Conservation (phyloP, 2,329 filamentous ascomycete genomes). For the Talaromyces sp. region DNA sequence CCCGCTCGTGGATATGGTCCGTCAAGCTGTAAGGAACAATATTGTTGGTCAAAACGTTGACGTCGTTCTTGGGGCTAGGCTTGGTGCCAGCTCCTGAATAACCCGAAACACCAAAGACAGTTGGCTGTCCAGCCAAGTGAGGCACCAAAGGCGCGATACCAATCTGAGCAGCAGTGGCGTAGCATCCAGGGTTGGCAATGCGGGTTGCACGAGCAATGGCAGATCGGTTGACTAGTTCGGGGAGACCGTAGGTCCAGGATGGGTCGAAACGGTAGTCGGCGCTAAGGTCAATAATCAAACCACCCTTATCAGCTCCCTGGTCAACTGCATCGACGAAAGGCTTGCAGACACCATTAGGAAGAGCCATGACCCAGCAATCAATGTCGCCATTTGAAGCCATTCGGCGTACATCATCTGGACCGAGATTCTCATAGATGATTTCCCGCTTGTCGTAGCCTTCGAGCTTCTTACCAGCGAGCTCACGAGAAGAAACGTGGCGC, state of each 20-base stretch:
- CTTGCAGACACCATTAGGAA: constrained; percentile 92
- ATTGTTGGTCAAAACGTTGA: constrained; percentile 77
- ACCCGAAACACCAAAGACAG: constrained; percentile 84
- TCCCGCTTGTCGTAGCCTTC: constrained; percentile 88
- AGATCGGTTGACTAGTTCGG: constrained; percentile 74
- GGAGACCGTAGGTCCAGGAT: constrained; percentile 84
- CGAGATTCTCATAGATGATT: constrained; percentile 87
- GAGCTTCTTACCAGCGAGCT: constrained; percentile 81
- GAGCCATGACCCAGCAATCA: constrained; percentile 96
- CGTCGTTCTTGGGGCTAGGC: constrained; percentile 89
- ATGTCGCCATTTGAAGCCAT: constrained; percentile 82
- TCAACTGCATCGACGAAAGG: constrained; percentile 89
- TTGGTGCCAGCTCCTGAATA: constrained; percentile 96
- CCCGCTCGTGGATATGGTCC: constrained; percentile 90
- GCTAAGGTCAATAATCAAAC: constrained; percentile 88
- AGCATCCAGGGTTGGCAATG: constrained; percentile 93
- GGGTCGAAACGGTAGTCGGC: constrained; percentile 91
- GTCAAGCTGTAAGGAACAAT: constrained; percentile 87
- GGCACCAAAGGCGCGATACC: constrained; percentile 79
- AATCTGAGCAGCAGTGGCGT: constrained; percentile 88
- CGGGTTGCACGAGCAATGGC: constrained; percentile 74
- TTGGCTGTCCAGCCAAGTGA: constrained; percentile 73
- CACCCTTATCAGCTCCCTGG: constrained; percentile 62
- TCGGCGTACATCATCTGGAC: constrained; percentile 76
- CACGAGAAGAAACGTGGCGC: constrained; percentile 86